A percentile compares a stretch with the other conserved stretches of the same genome.
Evolutionary conservation across 768 basidiomycete genomes (phyloP).

Genomic region (Termitomyces sp.): DNA sequence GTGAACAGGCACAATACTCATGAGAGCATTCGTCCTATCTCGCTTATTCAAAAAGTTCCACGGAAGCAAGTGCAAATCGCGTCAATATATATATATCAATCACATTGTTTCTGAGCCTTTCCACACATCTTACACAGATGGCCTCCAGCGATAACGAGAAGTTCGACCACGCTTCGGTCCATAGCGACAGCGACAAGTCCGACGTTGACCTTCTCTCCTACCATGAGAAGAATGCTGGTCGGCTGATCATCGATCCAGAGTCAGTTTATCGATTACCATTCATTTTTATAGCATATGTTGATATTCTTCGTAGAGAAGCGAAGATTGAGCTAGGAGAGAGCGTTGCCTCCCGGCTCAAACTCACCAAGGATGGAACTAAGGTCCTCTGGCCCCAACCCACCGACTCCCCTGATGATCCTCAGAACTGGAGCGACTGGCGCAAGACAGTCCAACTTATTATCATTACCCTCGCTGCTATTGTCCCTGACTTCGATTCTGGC

Average conservation of each 20-base stretch:
- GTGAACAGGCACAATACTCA: not conserved
- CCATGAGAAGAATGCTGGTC: conserved; percentile 56
- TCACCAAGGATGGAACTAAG: conserved; percentile 52
- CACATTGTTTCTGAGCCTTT: not conserved
- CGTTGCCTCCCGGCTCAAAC: conserved; percentile 54
- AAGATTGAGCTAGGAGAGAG: conserved; percentile 57
- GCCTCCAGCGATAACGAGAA: conserved; percentile 21
- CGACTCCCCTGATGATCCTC: conserved; percentile 61
- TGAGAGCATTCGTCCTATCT: not conserved
- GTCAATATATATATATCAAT: not conserved
- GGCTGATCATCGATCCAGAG: conserved; percentile 63
- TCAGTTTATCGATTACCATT: conserved; percentile 28
- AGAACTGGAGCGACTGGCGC: conserved; percentile 56
- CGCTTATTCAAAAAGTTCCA: not conserved
- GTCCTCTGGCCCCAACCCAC: conserved; percentile 73
- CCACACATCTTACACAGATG: conserved; percentile 19
- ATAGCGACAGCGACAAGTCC: conserved; percentile 19
- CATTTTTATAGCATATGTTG: not conserved
- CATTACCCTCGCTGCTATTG: conserved; percentile 60
- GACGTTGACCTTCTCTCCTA: conserved; percentile 38
- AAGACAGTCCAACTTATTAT: conserved; percentile 60
- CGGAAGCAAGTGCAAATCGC: not conserved
- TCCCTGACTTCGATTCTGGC: conserved; percentile 68
- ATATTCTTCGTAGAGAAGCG: conserved; percentile 47
- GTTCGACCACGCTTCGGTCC: conserved; percentile 17